A percentile compares a stretch with the other conserved stretches of the same genome.
Conservation (phyloP, 2,329 filamentous ascomycete species). For the Tympanopsis confertula region DNA sequence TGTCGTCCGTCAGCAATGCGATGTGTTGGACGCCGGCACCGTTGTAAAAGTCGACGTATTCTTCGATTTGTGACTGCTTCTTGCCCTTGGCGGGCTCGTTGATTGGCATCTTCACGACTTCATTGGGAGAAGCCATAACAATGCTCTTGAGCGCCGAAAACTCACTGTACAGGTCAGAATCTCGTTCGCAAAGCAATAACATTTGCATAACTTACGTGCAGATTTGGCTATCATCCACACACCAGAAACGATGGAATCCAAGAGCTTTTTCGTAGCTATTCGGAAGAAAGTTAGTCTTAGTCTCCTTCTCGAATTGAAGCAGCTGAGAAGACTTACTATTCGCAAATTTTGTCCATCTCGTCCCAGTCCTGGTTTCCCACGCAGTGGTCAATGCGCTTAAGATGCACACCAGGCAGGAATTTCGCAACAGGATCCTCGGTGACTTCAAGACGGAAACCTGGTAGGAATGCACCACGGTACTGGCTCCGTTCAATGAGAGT, state of each 20-base stretch:
- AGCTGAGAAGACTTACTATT: slow-evolving; percentile 38
- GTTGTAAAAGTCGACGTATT: slow-evolving; percentile 57
- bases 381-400: slow-evolving; percentile 57
- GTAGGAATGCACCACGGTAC: slow-evolving; percentile 51
- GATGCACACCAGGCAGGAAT: slow-evolving; percentile 34
- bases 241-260: slow-evolving; percentile 65
- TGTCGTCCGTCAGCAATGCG: slow-evolving; percentile 52
- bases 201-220: slow-evolving; percentile 30
- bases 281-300: slow-evolving; percentile 2
- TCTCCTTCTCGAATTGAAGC: not conserved
- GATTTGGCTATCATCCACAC: slow-evolving; percentile 58
- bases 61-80: slow-evolving; percentile 59
- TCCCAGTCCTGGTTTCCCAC: slow-evolving; percentile 65
- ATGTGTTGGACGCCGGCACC: slow-evolving; percentile 62
- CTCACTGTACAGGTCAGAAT: slow-evolving; percentile 19
- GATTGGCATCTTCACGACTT: slow-evolving; percentile 61
- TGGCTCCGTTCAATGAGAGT: slow-evolving; percentile 47
- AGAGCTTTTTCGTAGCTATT: slow-evolving; percentile 50
- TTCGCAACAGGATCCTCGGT: slow-evolving; percentile 9
- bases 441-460: slow-evolving; percentile 39
- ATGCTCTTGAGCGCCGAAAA: slow-evolving; percentile 57
- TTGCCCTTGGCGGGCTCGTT: slow-evolving; percentile 60
- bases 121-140: slow-evolving; percentile 57
- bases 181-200: no score
- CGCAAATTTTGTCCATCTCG: slow-evolving; percentile 28